phyloP scores from a whole-genome alignment of 768 basidiomycete genomes.

The Coprinopsis cinerea region DNA sequence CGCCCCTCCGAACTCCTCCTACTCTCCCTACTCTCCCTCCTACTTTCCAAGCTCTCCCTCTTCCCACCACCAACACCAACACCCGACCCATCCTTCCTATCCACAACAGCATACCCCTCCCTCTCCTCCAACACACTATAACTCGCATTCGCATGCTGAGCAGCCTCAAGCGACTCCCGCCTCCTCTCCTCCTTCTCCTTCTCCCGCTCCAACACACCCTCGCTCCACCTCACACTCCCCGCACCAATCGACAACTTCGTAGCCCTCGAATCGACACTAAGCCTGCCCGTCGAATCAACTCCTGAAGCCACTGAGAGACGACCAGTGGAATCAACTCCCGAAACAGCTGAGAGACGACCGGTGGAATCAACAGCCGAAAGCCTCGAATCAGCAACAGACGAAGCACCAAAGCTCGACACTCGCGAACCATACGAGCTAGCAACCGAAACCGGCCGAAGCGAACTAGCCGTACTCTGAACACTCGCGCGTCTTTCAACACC shows the following conservation, averaged over 20 bases:
- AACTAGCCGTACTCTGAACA: constrained; percentile 31
- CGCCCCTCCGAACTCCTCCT: constrained; percentile 44
- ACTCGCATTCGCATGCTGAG: background rate
- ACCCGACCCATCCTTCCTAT: background rate
- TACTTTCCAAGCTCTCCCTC: constrained; percentile 21
- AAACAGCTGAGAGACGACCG: no score
- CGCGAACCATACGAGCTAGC: no score
- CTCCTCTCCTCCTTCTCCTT: constrained; percentile 18
- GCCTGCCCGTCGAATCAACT: no score
- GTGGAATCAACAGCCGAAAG: no score
- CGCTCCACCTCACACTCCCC: constrained; percentile 40
- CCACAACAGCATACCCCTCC: background rate
- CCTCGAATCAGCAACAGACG: constrained; percentile 34
- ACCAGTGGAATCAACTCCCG: no score
- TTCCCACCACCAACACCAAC: no score
- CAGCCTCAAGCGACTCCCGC: constrained; percentile 32
- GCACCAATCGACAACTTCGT: background rate
- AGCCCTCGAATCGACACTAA: no score
- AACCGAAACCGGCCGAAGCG: constrained; percentile 25
- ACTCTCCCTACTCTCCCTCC: constrained; percentile 31
- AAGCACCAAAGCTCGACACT: constrained; percentile 24
- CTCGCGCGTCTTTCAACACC: constrained; percentile 21
- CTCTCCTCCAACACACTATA: background rate
- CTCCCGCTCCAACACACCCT: constrained; percentile 29
- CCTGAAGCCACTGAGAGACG: no score